Evolutionary conservation across 176 grass and related monocot genomes (phyloP), one percentile per base, ranked within the genome.

Genomic region (Aegilops speltoides): DNA sequence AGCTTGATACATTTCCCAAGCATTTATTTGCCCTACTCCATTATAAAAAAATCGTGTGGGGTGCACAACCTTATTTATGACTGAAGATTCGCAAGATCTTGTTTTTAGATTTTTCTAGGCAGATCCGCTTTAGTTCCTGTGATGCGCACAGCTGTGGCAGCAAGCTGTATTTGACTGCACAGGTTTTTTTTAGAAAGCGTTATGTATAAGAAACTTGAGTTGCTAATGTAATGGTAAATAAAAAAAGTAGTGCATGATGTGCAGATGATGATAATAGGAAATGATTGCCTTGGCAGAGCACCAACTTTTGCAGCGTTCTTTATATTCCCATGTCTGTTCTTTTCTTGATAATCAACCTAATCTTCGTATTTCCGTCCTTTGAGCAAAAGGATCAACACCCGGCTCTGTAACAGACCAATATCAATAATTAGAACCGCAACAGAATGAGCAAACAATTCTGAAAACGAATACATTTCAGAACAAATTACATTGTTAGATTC

Each of bases 341-440:
- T 94, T 72, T 99, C 97, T 91, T 93, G 97, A 57, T 97, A 97
- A 94, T 91, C 93, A 52, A 93, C 94, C 54, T 82, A 54, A 91
- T 86, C 83, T 97, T 97, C 85, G 90, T 99, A 22, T 99, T 64
- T 90, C 85, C 46, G 40, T 97, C 75, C 92, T 91, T 89, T 93
- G 87, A 12, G 85, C 89, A 88, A 94, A 99, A 74, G 94, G 94
- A 87, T 99, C 97, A 80, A 85, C 89, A 83, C 83, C 97, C 65
- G 85, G 85, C 78, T 90, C 97, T 99, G 86, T 54, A 76, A 28
- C 60, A 79, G 7, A 22, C 54, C 45, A 24, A 75, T 14, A 57
- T 57, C 54, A 22, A 57, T 57, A 57, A 57, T 20, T 57, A 57
- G 5, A 57, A 57, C 19, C n/a, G 65, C 70, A 69, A 14, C 37